A percentile compares a stretch with the other conserved stretches of the same genome.
phyloP scores from a whole-genome alignment of 2,329 filamentous ascomycete genomes.

The Dryadomyces quercivorus region DNA sequence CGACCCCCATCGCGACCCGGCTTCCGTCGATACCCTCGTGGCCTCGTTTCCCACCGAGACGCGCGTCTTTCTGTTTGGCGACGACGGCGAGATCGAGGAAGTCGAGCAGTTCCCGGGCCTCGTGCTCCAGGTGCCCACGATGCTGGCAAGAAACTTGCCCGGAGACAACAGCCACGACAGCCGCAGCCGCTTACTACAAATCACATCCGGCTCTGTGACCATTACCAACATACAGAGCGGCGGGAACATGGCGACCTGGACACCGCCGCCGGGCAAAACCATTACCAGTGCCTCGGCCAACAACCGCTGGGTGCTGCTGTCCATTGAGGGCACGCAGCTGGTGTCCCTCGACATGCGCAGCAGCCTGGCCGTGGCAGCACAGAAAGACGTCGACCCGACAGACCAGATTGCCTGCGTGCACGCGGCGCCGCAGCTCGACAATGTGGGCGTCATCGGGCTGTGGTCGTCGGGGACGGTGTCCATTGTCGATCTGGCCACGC shows the following conservation, averaged over 20 bases:
- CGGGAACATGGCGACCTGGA: slow-evolving; percentile 47
- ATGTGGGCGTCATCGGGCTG: slow-evolving; percentile 71
- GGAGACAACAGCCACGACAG: slow-evolving; percentile 17
- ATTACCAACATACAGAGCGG: slow-evolving; percentile 50
- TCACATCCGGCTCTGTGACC: slow-evolving; percentile 52
- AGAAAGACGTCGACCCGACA: slow-evolving; percentile 48
- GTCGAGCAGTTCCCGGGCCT: slow-evolving; percentile 64
- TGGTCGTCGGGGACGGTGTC: slow-evolving; percentile 76
- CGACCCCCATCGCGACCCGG: neutral
- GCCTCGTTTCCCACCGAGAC: slow-evolving; percentile 78
- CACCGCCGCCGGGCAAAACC: slow-evolving; percentile 29
- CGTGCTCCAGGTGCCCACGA: slow-evolving; percentile 54
- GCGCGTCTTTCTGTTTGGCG: slow-evolving; percentile 65
- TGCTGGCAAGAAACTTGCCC: slow-evolving; percentile 57
- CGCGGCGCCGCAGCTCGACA: slow-evolving; percentile 49
- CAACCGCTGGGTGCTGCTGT: slow-evolving; percentile 55
- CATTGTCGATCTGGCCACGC: slow-evolving; percentile 54
- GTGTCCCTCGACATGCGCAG: slow-evolving; percentile 53
- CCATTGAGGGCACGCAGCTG: slow-evolving; percentile 61
- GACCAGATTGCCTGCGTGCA: slow-evolving; percentile 82
- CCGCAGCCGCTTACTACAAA: slow-evolving; percentile 52
- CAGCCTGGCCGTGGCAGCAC: slow-evolving; percentile 42
- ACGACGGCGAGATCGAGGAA: slow-evolving; percentile 73
- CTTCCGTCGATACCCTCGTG: slow-evolving; percentile 55
- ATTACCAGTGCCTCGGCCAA: slow-evolving; percentile 77